phyloP scores from a whole-genome alignment of 352 stramenopile species.

The Globisporangium alternatum region DNA sequence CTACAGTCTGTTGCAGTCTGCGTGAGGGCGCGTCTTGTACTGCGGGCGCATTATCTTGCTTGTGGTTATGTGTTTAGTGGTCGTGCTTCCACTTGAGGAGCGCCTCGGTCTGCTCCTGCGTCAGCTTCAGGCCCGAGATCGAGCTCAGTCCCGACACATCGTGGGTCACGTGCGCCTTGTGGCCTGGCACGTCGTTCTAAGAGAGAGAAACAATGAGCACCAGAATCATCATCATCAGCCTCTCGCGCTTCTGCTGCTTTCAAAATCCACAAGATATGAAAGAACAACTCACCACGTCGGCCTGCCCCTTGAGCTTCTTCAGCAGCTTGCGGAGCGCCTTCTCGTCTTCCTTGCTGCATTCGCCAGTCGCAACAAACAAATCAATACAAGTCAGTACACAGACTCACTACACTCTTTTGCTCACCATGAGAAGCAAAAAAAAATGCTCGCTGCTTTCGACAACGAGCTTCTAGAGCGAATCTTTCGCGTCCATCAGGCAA shows the following conservation, averaged over 20 bases:
- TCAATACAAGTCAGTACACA: not conserved
- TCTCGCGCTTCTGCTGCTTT: not conserved
- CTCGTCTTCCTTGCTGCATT: constrained; percentile 81
- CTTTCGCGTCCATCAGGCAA: not conserved
- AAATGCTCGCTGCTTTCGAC: no score
- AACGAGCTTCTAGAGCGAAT: not conserved
- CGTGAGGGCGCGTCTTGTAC: no score
- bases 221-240: not conserved
- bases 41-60: not conserved
- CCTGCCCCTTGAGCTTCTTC: constrained; percentile 85
- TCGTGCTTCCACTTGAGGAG: constrained; percentile 91
- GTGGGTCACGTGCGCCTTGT: constrained; percentile 72
- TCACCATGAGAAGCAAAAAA: not conserved
- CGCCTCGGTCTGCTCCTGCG: constrained; percentile 63
- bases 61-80: constrained; percentile 38
- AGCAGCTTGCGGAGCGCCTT: constrained; percentile 84
- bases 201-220: not conserved
- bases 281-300: constrained; percentile 37
- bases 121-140: constrained; percentile 62
- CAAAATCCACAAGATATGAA: not conserved
- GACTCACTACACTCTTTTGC: not conserved
- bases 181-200: constrained; percentile 48
- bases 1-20: no score
- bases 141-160: constrained; percentile 72
- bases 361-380: not conserved